Percentiles rank a stretch among this genome's conserved stretches.
phyloP scores from a whole-genome alignment of 352 stramenopile genomes.

The Peronospora belbahrii region DNA sequence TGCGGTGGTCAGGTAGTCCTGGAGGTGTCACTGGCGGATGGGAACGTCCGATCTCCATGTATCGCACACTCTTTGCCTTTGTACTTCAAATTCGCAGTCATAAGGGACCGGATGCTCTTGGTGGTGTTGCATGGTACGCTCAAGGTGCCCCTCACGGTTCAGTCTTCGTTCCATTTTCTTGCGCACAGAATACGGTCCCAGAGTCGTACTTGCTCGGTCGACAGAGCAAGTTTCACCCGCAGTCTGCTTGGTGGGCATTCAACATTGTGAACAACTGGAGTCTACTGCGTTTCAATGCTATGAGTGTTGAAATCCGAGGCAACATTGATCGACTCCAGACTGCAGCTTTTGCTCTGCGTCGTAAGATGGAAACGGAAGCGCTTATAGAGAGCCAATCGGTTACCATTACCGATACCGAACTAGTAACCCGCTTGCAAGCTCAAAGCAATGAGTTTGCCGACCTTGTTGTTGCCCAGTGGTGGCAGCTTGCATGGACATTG shows the following conservation, averaged over 20 bases:
- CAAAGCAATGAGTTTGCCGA: constrained; percentile 51
- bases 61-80: constrained; percentile 84
- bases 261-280: constrained; percentile 87
- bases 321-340: constrained; percentile 36
- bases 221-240: constrained; percentile 55
- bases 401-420: constrained; percentile 1
- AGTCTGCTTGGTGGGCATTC: constrained; percentile 81
- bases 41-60: constrained; percentile 89
- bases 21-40: constrained; percentile 57
- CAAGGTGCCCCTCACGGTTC: constrained; percentile 57
- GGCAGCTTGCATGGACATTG: constrained; percentile 53
- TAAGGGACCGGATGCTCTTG: constrained; percentile 32
- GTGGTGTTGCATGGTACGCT: constrained; percentile 59
- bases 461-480: constrained; percentile 50
- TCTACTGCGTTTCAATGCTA: constrained; percentile 61
- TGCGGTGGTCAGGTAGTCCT: constrained; percentile 65
- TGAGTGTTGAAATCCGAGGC: constrained; percentile 44
- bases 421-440: constrained; percentile 25
- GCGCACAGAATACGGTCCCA: constrained; percentile 35
- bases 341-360: constrained; percentile 26
- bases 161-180: constrained; percentile 72
- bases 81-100: constrained; percentile 40
- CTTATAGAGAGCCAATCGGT: neutral
- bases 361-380: constrained; percentile 10
- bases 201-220: constrained; percentile 53